These are phyloP conservation scores for Xylaria venustula DNA, from an alignment of 495 filamentous ascomycete genomes.

Conservation along the genomic window DNA sequence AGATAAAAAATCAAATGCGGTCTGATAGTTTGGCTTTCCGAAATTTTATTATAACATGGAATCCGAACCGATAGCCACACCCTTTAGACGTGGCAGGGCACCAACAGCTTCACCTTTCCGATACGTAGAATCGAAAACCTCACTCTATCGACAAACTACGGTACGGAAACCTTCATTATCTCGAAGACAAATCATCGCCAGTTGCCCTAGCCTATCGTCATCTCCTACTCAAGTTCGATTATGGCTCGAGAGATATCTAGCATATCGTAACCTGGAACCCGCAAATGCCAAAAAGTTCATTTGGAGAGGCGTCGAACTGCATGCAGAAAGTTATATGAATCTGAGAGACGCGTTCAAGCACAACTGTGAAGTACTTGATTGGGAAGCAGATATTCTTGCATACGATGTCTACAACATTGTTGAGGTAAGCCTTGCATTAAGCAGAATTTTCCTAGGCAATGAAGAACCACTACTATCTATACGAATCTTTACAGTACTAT, in stretches of 20 bases:
- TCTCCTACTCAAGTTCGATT: neutral
- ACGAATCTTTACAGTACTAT: too few species aligned
- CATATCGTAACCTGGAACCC: constrained; percentile 4
- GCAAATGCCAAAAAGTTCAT: neutral
- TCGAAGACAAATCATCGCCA: neutral
- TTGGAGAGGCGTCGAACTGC: constrained; percentile 12
- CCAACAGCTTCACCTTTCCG: too few species aligned
- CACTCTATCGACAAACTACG: too few species aligned
- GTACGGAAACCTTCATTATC: neutral
- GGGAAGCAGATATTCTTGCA: constrained; percentile 9
- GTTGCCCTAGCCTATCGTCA: constrained; percentile 2
- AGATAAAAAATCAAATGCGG: too few species aligned
- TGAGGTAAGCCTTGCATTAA: neutral
- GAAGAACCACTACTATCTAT: too few species aligned
- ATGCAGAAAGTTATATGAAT: neutral
- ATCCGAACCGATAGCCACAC: too few species aligned
- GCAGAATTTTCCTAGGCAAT: neutral
- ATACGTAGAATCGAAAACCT: too few species aligned
- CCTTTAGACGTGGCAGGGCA: too few species aligned
- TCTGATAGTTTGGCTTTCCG: too few species aligned
- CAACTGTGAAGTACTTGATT: constrained; percentile 6
- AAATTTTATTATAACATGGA: too few species aligned
- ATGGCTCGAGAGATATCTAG: constrained; percentile 8
- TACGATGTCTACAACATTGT: constrained; percentile 6
- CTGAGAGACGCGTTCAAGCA: constrained; percentile 3